These are phyloP conservation scores for Ciborinia camelliae DNA, from an alignment of 2,329 filamentous ascomycete genomes.

Conservation along the genomic window DNA sequence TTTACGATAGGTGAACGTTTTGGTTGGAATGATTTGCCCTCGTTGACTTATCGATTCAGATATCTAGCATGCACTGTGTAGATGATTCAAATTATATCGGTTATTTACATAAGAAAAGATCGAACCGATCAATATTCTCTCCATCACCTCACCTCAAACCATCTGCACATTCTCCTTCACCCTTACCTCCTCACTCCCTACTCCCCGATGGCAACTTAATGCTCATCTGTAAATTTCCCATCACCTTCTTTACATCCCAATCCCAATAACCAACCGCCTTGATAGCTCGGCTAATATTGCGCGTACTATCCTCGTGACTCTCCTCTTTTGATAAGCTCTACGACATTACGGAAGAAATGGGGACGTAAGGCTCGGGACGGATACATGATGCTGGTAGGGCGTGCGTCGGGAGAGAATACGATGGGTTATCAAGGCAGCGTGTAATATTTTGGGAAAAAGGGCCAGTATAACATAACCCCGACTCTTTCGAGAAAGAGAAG, in stretches of 20 bases:
- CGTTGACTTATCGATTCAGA: neutral
- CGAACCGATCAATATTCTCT: neutral
- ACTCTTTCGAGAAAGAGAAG: neutral
- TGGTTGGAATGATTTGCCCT: neutral
- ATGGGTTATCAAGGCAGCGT: neutral
- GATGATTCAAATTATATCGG: neutral
- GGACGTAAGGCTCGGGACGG: neutral
- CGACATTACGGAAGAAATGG: neutral
- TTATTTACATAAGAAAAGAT: neutral
- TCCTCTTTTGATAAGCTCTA: constrained; percentile 24
- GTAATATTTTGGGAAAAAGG: neutral
- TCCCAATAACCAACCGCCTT: constrained; percentile 31
- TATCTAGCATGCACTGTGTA: neutral
- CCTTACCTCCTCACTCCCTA: neutral
- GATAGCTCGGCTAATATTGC: constrained; percentile 24
- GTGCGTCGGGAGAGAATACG: neutral
- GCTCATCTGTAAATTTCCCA: constrained; percentile 21
- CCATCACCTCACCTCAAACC: neutral
- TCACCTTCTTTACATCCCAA: constrained; percentile 25
- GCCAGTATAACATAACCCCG: neutral
- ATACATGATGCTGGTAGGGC: neutral
- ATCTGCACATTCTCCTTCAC: neutral
- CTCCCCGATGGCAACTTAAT: constrained; percentile 1
- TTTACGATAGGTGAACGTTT: neutral
- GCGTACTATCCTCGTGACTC: constrained; percentile 20